These are phyloP conservation scores for Ogataea hybrid DNA, from an alignment of 1,139 yeast genomes.

Conservation along the genomic window DNA sequence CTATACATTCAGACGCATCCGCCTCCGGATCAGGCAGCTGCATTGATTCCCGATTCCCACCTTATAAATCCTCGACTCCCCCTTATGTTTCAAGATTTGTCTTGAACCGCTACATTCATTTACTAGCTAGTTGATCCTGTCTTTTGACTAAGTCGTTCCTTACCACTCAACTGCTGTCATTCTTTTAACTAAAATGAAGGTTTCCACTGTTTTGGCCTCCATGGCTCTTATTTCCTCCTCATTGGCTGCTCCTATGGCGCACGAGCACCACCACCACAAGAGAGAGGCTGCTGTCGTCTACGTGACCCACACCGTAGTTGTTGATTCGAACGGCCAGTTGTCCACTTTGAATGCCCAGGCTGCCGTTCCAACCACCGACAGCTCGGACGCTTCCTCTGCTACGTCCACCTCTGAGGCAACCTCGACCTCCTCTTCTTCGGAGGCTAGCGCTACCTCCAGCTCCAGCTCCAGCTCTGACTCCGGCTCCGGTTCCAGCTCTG, in stretches of 20 bases:
- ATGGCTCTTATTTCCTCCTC: conserved; percentile 33
- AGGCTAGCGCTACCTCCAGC: conserved; percentile 32
- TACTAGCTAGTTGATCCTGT: conserved; percentile 4
- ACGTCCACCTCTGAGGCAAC: conserved; percentile 15
- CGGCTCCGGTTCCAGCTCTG: conserved; percentile 33
- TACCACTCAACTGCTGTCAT: conserved; percentile 9
- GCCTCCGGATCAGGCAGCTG: conserved; percentile 10
- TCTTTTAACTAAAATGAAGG: conserved; percentile 26
- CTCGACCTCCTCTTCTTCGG: conserved; percentile 20
- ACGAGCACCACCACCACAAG: conserved; percentile 53
- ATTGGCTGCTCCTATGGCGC: conserved; percentile 45
- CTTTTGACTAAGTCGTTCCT: conserved; percentile 5
- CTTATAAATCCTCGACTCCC: conserved; percentile 4
- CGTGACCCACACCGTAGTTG: conserved; percentile 51
- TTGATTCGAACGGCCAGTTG: conserved; percentile 38
- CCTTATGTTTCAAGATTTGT: conserved; percentile 6
- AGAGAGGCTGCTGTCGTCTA: conserved; percentile 60
- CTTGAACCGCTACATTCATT: conserved; percentile 11
- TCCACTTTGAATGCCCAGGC: conserved; percentile 28
- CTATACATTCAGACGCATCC: conserved; percentile 8
- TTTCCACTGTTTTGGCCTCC: conserved; percentile 24
- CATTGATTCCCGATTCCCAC: conserved; percentile 4
- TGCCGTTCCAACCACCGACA: conserved; percentile 15
- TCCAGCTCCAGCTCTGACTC: conserved; percentile 34
- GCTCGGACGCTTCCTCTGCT: conserved; percentile 20